These are phyloP conservation scores for Yamadazyma atlantica DNA, from an alignment of 1,139 yeast genomes.

Conservation along the genomic window DNA sequence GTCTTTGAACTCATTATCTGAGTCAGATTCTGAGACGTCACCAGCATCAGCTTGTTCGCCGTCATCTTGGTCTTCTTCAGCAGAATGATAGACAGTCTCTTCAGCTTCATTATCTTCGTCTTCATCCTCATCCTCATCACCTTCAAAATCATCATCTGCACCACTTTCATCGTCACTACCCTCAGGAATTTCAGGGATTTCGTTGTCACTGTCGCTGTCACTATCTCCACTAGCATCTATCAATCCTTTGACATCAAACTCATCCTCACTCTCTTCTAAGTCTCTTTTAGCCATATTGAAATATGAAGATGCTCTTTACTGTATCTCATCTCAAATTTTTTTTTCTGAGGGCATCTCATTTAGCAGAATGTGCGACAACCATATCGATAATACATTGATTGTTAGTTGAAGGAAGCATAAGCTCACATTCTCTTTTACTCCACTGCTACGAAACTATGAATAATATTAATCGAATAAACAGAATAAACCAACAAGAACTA, in stretches of 20 bases:
- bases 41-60: conserved; percentile 17
- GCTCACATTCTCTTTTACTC: neutral
- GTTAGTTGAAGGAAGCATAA: too few relatives aligned
- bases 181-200: conserved; percentile 26
- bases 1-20: conserved; percentile 62
- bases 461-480: conserved; percentile 50
- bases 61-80: conserved; percentile 27
- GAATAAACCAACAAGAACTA: conserved; percentile 68
- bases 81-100: conserved; percentile 16
- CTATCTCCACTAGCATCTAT: conserved; percentile 25
- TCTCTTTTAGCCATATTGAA: conserved; percentile 11
- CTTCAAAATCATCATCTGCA: conserved; percentile 16
- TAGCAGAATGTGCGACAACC: conserved; percentile 10
- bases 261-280: conserved; percentile 22
- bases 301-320: neutral
- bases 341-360: conserved; percentile 7
- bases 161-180: conserved; percentile 32
- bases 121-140: conserved; percentile 6
- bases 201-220: conserved; percentile 21
- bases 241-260: conserved; percentile 28
- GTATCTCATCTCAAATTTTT: conserved; percentile 17
- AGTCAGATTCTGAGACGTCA: conserved; percentile 41
- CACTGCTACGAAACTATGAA: conserved; percentile 27
- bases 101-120: conserved; percentile 21
- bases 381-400: neutral